Evolutionary conservation across 2,329 filamentous ascomycete species (phyloP), one percentile per base, ranked within the genome.

Genomic region (Emericellopsis cladophorae): DNA sequence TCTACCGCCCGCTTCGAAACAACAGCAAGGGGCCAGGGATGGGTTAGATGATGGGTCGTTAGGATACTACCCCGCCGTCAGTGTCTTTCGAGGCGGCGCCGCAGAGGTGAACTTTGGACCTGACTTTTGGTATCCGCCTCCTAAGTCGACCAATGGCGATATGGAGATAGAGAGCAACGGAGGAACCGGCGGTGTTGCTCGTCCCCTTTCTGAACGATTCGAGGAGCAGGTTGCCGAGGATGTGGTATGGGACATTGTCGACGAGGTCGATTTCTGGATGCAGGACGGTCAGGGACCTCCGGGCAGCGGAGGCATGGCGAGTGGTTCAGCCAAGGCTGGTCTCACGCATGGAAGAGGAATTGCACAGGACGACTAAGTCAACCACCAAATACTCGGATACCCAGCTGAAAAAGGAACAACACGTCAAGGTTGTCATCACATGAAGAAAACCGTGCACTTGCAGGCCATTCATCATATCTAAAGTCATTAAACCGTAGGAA

Each of bases 181-280:
- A n/a, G 43, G 45, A 10, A 48, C 39, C 3, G 42, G 54, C 22
- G 53, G 54, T n/a, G 55, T 51, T 40, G 49, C 80, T 1, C 71
- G 76, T 29, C 68, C 84, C 1, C 67, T 95, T 18, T 74, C 77
- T 7, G 84, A 93, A 46, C 76, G 92, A 26, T 96, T 88, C 60
- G 77, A 79, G 44, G 89, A 98, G 56, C 90, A 96, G 65, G 89
- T 98, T 45, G 88, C 83, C 12, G 92, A 98, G 62, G 92, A 98
- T 53, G 70, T 95, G 21, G 74, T 95, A 24, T 95, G 88, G 57
- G 92, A 98, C 59, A 74, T 98, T 40, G 72, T 96, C 26, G 92
- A 98, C 54, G 92, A 98, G 62, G 84, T 94, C 38, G 88, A 94
- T 64, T 92, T 85, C 63, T 93, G 78, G 80, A 71, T 80, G 58